These are phyloP conservation scores for Coniferiporia weirii DNA, from an alignment of 1,284 basidiomycete genomes.

Conservation along the genomic window DNA sequence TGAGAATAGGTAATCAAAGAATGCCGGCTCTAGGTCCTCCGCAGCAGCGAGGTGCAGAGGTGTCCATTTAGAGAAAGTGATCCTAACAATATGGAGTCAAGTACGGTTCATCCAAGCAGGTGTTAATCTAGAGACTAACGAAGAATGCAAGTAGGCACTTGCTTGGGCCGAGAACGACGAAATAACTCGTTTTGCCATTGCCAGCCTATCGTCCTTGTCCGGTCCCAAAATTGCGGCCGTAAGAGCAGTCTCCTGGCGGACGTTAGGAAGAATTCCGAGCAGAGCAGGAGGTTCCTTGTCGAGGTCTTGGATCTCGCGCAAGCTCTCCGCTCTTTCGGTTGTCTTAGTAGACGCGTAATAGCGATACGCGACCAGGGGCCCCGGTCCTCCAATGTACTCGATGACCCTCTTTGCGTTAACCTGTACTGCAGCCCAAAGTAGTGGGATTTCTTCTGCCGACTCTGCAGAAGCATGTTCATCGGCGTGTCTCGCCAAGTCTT, in stretches of 20 bases:
- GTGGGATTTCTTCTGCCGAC: constrained; percentile 23
- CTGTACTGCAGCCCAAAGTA: constrained; percentile 42
- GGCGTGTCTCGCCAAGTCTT: constrained; percentile 42
- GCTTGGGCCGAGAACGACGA: background rate
- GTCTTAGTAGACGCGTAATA: constrained; percentile 40
- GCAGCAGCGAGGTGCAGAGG: constrained; percentile 40
- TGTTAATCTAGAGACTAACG: constrained; percentile 26
- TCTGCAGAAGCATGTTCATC: constrained; percentile 37
- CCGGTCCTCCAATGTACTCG: constrained; percentile 39
- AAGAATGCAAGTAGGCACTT: constrained; percentile 5
- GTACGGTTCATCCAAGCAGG: background rate
- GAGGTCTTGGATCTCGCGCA: constrained; percentile 34
- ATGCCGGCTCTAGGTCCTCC: constrained; percentile 24
- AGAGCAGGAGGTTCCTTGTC: constrained; percentile 37
- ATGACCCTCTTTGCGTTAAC: constrained; percentile 33
- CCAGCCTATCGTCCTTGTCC: constrained; percentile 2
- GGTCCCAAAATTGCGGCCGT: constrained; percentile 11
- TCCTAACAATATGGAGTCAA: background rate
- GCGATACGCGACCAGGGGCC: constrained; percentile 32
- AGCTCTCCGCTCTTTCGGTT: constrained; percentile 34
- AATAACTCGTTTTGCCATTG: constrained; percentile 6
- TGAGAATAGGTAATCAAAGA: constrained; percentile 47
- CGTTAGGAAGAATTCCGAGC: constrained; percentile 40
- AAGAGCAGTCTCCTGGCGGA: constrained; percentile 16
- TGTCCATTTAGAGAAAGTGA: constrained; percentile 38